Base-by-base conservation (phyloP, 2,329 filamentous ascomycete species). In the Cryphonectria japonica region DNA sequence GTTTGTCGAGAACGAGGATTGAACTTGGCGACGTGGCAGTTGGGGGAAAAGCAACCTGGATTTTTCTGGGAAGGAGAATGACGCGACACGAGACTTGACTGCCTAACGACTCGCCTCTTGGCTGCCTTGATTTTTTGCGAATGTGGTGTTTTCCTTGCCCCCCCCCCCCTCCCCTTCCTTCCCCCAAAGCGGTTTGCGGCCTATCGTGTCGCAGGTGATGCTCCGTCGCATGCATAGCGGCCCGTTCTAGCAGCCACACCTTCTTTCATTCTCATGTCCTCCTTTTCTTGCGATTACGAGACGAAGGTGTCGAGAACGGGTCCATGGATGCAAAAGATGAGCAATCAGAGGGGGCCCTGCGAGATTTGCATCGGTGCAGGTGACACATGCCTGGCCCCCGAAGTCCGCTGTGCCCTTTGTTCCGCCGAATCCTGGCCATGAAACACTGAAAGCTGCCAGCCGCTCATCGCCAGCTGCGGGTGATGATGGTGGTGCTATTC, bases 91-190 rank as follows among this genome's bases (percentile, higher is more conserved):
- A n/a, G 59, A 22, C 63, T 32, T 34, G 43, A 43, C 43, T 65
- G 63, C 63, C 63, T 65, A 65, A 65, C 41, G 41, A 34, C 41
- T 29, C 52, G 63, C 63, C 63, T 52, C 41, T n/a, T 43, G 41
- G 63, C 26, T 65, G 63, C 63, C 63, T 65, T 65, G 63, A 16
- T 22, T 26, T 46, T 2, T 46, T 64, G 62, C 62, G 41, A 19
- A 3, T 29, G 7, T 7, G 43, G 46, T 50, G 19, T 50, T 22
- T n/a, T 19, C 4, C 46, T n/a, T 22, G 22, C 19, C 3, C 46
- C 22, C 5, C 43, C 37, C 61, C 34, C 6, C 6, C 34, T 34
- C 34, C 34, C 6, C 6, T 34, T 34, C 3, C 6, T 34, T 34
- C 34, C 34, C 34, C 34, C 34, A 34, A 26, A 26, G 26, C 11